These are phyloP conservation scores for Colletotrichum coccodes DNA, from an alignment of 2,329 filamentous ascomycete species.

Conservation along the genomic window DNA sequence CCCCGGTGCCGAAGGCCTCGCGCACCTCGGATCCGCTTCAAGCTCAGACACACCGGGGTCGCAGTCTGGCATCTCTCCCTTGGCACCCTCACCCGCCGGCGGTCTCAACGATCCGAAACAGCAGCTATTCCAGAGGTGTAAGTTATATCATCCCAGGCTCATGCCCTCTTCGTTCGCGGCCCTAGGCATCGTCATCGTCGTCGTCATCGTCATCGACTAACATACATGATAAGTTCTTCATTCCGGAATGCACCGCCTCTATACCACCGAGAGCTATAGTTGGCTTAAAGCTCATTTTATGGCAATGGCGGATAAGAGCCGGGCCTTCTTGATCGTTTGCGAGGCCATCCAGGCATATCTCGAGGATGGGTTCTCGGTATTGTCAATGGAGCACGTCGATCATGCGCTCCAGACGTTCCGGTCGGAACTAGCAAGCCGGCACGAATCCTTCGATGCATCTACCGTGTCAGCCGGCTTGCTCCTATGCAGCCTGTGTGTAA, in stretches of 20 bases:
- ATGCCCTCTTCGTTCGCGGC: background rate
- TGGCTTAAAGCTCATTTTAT: conserved; percentile 29
- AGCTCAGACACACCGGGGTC: background rate
- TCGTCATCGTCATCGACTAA: background rate
- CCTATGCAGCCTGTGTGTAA: conserved; percentile 28
- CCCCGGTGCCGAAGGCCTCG: background rate
- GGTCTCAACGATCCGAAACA: conserved; percentile 6
- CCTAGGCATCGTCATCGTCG: background rate
- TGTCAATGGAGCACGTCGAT: conserved; percentile 30
- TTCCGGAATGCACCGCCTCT: conserved; percentile 22
- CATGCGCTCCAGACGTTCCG: conserved; percentile 31
- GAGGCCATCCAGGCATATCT: conserved; percentile 29
- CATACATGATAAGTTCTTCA: conserved; percentile 13
- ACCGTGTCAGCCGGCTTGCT: conserved; percentile 29
- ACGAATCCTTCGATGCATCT: conserved; percentile 16
- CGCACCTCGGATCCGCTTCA: background rate
- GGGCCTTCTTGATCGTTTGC: conserved; percentile 26
- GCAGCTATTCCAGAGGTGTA: conserved; percentile 25
- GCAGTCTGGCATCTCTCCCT: background rate
- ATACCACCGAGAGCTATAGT: conserved; percentile 21
- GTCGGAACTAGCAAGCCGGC: conserved; percentile 26
- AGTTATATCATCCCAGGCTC: background rate
- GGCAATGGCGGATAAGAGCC: conserved; percentile 18
- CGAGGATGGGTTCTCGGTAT: conserved; percentile 27
- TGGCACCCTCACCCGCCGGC: background rate